phyloP scores from a whole-genome alignment of 768 basidiomycete species.

The Boletellus sp. region DNA sequence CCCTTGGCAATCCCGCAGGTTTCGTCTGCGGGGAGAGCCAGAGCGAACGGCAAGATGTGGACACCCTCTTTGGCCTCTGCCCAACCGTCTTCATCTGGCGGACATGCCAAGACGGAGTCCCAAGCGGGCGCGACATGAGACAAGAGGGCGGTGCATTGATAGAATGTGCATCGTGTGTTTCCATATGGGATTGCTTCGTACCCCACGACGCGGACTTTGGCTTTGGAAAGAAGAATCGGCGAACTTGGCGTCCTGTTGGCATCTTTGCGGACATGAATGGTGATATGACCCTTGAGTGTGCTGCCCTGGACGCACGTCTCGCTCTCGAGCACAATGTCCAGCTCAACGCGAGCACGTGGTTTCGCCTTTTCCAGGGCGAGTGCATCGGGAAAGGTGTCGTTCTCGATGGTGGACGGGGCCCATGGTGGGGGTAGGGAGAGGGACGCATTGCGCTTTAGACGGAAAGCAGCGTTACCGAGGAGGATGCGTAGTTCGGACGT shows the following conservation, averaged over 20 bases:
- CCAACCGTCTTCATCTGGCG: slow-evolving; percentile 59
- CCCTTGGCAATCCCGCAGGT: slow-evolving; percentile 58
- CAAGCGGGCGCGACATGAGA: slow-evolving; percentile 46
- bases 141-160: slow-evolving; percentile 62
- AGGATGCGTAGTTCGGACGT: slow-evolving; percentile 57
- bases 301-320: slow-evolving; percentile 79
- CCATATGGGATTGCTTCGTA: slow-evolving; percentile 68
- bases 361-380: slow-evolving; percentile 69
- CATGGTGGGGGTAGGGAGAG: slow-evolving; percentile 32
- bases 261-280: slow-evolving; percentile 57
- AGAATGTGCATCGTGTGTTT: slow-evolving; percentile 73
- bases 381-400: slow-evolving; percentile 18
- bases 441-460: slow-evolving; percentile 51
- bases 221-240: slow-evolving; percentile 62
- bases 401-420: not conserved
- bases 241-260: slow-evolving; percentile 47
- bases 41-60: slow-evolving; percentile 68
- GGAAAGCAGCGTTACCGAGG: slow-evolving; percentile 57
- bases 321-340: slow-evolving; percentile 76
- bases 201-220: slow-evolving; percentile 79
- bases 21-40: slow-evolving; percentile 59
- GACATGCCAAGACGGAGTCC: slow-evolving; percentile 41
- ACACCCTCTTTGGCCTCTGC: slow-evolving; percentile 58
- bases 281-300: slow-evolving; percentile 63
- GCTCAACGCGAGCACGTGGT: slow-evolving; percentile 68